These are phyloP conservation scores for Acanthamoeba lenticulata DNA, from an alignment of 208 protist genomes.

Conservation along the genomic window DNA sequence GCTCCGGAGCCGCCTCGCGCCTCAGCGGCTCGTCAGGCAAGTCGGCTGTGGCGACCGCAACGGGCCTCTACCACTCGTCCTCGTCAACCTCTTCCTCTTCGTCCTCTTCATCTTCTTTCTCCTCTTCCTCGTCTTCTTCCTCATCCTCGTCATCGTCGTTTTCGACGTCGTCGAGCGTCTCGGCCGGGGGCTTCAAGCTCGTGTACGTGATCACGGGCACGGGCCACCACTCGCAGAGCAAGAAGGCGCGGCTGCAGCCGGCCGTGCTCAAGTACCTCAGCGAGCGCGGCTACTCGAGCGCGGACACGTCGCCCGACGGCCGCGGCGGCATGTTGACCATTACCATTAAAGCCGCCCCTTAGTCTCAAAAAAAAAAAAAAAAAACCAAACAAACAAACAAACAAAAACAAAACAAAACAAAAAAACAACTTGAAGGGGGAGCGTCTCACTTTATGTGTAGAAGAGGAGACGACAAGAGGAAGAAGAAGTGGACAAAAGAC, in stretches of 20 bases:
- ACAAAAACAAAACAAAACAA: no score
- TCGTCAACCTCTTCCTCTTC: not conserved
- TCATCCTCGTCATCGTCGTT: not conserved
- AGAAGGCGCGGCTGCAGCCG: constrained; percentile 64
- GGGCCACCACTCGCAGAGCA: constrained; percentile 68
- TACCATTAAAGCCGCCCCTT: constrained; percentile 54
- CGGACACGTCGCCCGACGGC: constrained; percentile 55
- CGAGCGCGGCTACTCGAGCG: constrained; percentile 43
- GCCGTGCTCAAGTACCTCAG: constrained; percentile 70
- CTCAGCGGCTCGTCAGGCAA: not conserved
- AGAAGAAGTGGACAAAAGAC: no score
- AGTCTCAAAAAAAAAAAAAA: not conserved
- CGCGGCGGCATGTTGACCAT: constrained; percentile 68
- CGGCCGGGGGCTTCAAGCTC: not conserved
- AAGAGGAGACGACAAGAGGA: no score
- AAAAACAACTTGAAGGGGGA: no score
- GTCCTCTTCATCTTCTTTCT: not conserved
- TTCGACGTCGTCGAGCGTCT: not conserved
- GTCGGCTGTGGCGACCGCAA: not conserved
- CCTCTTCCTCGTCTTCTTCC: not conserved
- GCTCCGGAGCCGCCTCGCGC: not conserved
- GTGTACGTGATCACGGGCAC: constrained; percentile 73
- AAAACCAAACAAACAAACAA: not conserved
- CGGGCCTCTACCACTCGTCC: not conserved
- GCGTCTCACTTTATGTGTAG: no score